These are phyloP conservation scores for Rhinocladiella mackenziei DNA, from an alignment of 2,329 filamentous ascomycete species.

Conservation along the genomic window DNA sequence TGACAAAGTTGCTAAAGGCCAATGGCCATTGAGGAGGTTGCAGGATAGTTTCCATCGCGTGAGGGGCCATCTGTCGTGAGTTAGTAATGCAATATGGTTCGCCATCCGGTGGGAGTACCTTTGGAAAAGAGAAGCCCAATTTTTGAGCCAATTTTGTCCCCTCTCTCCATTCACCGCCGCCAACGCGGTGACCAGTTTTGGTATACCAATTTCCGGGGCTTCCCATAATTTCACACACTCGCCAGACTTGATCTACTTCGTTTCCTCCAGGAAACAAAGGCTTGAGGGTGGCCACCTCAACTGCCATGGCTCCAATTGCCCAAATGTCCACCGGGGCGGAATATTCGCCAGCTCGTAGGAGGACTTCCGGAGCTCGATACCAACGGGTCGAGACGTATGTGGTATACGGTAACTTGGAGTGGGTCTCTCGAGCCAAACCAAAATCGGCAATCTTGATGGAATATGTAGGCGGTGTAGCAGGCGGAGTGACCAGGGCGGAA, in stretches of 20 bases:
- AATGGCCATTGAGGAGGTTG: slow-evolving; percentile 87
- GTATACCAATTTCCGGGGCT: slow-evolving; percentile 98
- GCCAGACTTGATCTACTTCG: slow-evolving; percentile 98
- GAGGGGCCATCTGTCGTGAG: slow-evolving; percentile 78
- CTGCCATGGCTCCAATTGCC: slow-evolving; percentile 97
- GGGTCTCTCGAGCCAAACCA: slow-evolving; percentile 92
- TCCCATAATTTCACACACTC: slow-evolving; percentile 98
- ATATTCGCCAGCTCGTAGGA: slow-evolving; percentile 90
- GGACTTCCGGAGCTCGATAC: slow-evolving; percentile 90
- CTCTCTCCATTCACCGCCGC: slow-evolving; percentile 96
- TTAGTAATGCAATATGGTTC: slow-evolving; percentile 19
- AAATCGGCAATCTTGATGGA: slow-evolving; percentile 99
- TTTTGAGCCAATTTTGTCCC: slow-evolving; percentile 89
- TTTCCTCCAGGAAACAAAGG: slow-evolving; percentile 96
- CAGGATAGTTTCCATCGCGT: slow-evolving; percentile 91
- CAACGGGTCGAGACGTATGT: slow-evolving; percentile 97
- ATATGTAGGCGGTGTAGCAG: slow-evolving; percentile 87
- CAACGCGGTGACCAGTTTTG: slow-evolving; percentile 79
- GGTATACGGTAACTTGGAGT: slow-evolving; percentile 93
- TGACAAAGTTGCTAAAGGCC: slow-evolving; percentile 86
- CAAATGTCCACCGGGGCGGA: slow-evolving; percentile 97
- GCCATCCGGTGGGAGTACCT: slow-evolving; percentile 42
- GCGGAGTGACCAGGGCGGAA: slow-evolving; percentile 86
- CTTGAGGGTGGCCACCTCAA: slow-evolving; percentile 94
- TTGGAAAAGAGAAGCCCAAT: slow-evolving; percentile 96